Evolutionary conservation across 1,139 yeast species (phyloP), one percentile per base, ranked within the genome.

Genomic region (Hyphopichia buzzinii): DNA sequence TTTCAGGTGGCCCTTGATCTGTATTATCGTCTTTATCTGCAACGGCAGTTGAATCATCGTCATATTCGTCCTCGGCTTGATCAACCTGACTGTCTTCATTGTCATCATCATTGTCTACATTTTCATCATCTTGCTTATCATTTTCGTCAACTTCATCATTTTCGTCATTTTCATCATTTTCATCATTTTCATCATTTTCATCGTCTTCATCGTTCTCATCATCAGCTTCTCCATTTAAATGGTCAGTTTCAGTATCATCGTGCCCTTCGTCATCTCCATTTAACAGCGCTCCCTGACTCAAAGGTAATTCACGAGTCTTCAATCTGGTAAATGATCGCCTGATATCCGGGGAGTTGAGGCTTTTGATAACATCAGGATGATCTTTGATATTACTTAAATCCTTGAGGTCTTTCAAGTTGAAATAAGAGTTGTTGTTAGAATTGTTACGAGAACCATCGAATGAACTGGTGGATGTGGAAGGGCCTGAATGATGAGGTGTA

Each of bases 351-450:
- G 54, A 46, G 23, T 41, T 46, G 26, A 50, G 42, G 17, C 28
- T 36, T 35, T 40, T 44, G 31, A 42, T 24, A 16, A 38, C 17
- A 26, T 50, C 55, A 17, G 31, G 28, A 16, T 30, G 27, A 11
- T 30, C 30, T 14, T 32, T 29, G n/a, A n/a, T n/a, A n/a, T n/a
- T n/a, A n/a, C n/a, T n/a, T n/a, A n/a, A n/a, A n/a, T n/a, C n/a
- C 14, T 30, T 39, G 21, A 37, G 29, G 8, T 48, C 55, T n/a
- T 49, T 48, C 32, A 56, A 44, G 35, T 55, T 50, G 24, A 39
- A 41, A n/a, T 42, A 39, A 10, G 59, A 53, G 23, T 40, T 48
- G 27, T 44, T 48, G 14, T 37, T 46, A 1, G 60, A 52, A 29
- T 49, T 50, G 14, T 12, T 24, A 6, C 24, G 31, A 12, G 36